Percentiles rank a stretch among this genome's conserved stretches.
phyloP scores from a whole-genome alignment of 768 basidiomycete genomes.

The Cystoderma amianthinum region DNA sequence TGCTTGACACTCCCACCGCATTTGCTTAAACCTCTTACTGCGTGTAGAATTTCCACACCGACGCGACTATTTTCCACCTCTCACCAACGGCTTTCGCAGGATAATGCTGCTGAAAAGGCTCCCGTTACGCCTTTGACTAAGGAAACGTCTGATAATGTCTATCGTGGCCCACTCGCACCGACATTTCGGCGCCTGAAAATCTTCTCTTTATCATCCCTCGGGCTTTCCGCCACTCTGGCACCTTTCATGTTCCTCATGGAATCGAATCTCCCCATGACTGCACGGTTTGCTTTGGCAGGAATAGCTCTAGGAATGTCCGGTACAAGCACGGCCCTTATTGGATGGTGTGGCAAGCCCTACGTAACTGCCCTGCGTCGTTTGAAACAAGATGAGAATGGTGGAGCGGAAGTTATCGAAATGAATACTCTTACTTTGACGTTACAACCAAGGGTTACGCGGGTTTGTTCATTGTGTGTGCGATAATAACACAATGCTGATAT shows the following conservation, averaged over 20 bases:
- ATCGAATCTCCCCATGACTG: slow-evolving; percentile 63
- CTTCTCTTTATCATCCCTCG: slow-evolving; percentile 76
- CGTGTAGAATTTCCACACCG: no score
- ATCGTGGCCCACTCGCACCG: slow-evolving; percentile 62
- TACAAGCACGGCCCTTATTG: slow-evolving; percentile 68
- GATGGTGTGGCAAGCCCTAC: slow-evolving; percentile 69
- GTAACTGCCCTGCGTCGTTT: slow-evolving; percentile 56
- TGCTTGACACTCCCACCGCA: no score
- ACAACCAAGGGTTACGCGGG: slow-evolving; percentile 55
- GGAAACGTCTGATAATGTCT: no score
- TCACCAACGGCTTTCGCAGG: no score
- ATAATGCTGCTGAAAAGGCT: no score
- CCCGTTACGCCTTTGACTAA: no score
- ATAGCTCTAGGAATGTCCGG: slow-evolving; percentile 70
- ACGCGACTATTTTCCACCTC: no score
- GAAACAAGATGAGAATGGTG: slow-evolving; percentile 31
- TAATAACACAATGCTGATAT: no score
- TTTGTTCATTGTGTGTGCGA: slow-evolving; percentile 22
- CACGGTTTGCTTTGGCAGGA: slow-evolving; percentile 57
- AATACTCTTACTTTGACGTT: slow-evolving; percentile 60
- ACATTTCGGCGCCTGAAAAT: slow-evolving; percentile 78
- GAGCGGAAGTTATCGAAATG: slow-evolving; percentile 57
- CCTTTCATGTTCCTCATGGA: slow-evolving; percentile 83
- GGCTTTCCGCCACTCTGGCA: slow-evolving; percentile 57
- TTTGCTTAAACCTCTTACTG: no score